Base-by-base conservation (phyloP, 2,329 filamentous ascomycete species). In the Diaporthe humulicola region DNA sequence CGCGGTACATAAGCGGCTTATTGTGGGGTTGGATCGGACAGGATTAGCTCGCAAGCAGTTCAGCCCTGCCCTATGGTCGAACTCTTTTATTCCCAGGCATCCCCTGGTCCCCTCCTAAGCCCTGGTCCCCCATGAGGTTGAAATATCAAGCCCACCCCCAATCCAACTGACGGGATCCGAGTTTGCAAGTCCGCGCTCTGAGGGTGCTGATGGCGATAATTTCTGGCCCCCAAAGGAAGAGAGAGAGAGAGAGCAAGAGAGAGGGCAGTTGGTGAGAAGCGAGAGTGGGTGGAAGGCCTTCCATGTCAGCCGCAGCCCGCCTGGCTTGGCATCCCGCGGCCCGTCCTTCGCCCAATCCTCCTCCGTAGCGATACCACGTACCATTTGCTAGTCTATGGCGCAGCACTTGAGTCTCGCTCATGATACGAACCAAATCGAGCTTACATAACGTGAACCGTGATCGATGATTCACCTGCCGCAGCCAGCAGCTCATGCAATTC, bases 301-400 rank as follows among this genome's bases (percentile, higher is more conserved):
- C 64, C 54, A 19, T n/a, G 64, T 69, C 64, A 69, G 64, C 64
- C 64, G 64, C 64, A 69, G 64, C 54, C 64, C 64, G 64, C 33
- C 25, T 54, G 45, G 64, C 48, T 69, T 54, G 64, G 64, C 64
- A 69, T 69, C 64, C 60, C 64, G 33, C 48, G 45, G 64, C 64
- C 64, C 48, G 64, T 69, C 48, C 64, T 69, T 69, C 33, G 64
- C 36, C 30, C 28, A 38, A 67, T 52, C 61, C 61, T 54, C 15
- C 64, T 52, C 40, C 33, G 10, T 15, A 15, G 48, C n/a, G 64
- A 69, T 69, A 48, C 52, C n/a, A 40, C 33, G 8, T 66, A 38
- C 64, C 45, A 12, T 22, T 28, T 38, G 33, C 64, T 69, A 69
- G 64, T 54, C 17, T 40, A 52, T 15, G 64, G 64, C 64, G n/a